Conservation (phyloP, 495 filamentous ascomycete species). For the Aspergillus saccharolyticus region DNA sequence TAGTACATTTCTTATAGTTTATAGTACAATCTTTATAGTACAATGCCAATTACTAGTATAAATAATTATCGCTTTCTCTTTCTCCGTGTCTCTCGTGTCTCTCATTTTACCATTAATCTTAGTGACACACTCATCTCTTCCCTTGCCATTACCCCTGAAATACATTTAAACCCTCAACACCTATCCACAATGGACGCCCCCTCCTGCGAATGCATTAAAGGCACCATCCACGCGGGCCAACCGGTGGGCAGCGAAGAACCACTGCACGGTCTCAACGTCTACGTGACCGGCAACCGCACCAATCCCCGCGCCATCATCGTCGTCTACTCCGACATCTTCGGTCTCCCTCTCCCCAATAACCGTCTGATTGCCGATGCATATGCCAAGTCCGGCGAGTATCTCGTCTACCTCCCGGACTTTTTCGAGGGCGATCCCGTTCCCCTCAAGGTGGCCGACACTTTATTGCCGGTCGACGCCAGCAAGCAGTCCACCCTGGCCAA, state of each 20-base stretch:
- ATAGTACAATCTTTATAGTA: too few species aligned
- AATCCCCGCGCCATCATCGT: neutral
- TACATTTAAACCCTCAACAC: neutral
- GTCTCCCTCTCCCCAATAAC: slow-evolving; percentile 1
- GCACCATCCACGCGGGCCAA: slow-evolving; percentile 1
- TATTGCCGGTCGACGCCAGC: slow-evolving; percentile 1
- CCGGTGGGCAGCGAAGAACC: neutral
- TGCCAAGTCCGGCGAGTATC: slow-evolving; percentile 1
- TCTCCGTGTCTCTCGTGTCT: too few species aligned
- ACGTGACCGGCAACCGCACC: slow-evolving; percentile 3
- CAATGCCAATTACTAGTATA: too few species aligned
- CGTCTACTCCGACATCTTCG: slow-evolving; percentile 2
- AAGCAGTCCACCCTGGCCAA: neutral
- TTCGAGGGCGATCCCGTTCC: slow-evolving; percentile 6
- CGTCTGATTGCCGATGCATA: slow-evolving; percentile 3
- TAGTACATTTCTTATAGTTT: too few species aligned
- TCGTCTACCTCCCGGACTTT: slow-evolving; percentile 5
- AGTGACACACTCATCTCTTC: too few species aligned
- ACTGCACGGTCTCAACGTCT: slow-evolving; percentile 3
- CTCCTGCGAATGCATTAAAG: slow-evolving; percentile 3
- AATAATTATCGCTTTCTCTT: too few species aligned
- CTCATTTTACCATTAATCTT: too few species aligned
- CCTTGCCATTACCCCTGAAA: too few species aligned
- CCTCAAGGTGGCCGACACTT: neutral
- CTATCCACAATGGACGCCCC: neutral